Percentiles rank a stretch among this genome's conserved stretches.
Conservation (phyloP, 2,329 filamentous ascomycete genomes). For the Sclerotinia glacialis region DNA sequence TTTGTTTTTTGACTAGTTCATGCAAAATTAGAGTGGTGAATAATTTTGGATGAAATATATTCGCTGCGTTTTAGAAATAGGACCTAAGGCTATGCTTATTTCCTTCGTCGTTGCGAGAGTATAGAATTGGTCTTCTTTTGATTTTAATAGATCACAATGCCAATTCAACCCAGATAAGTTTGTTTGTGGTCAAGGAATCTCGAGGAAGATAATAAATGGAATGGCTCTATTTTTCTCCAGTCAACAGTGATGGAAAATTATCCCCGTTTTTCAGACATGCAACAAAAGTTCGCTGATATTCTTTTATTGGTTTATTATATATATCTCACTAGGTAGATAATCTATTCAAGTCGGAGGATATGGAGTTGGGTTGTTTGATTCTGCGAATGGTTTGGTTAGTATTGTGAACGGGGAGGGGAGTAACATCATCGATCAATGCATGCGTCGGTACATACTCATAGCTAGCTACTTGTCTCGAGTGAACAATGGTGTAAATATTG, state of each 20-base stretch:
- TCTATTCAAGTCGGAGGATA: too few relatives aligned
- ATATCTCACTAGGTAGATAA: too few relatives aligned
- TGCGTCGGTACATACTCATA: constrained; percentile 5
- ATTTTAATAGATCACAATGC: neutral
- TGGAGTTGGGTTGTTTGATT: neutral
- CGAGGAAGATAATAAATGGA: neutral
- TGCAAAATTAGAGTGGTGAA: neutral
- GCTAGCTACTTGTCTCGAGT: too few relatives aligned
- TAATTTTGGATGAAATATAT: neutral
- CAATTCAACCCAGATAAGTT: neutral
- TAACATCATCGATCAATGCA: neutral
- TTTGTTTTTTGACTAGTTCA: neutral
- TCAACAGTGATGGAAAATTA: neutral
- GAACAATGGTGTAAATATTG: neutral
- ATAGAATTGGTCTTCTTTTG: neutral
- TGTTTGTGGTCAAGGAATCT: neutral
- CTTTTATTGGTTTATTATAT: too few relatives aligned
- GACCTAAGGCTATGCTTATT: neutral
- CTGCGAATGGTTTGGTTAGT: constrained; percentile 3
- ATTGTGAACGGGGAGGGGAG: neutral
- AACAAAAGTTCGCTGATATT: too few relatives aligned
- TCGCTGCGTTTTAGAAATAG: neutral
- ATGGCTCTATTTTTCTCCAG: neutral
- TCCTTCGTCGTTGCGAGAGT: neutral
- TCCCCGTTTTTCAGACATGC: neutral